phyloP scores from a whole-genome alignment of 208 protist species.

The Trypanosoma platydactyli region DNA sequence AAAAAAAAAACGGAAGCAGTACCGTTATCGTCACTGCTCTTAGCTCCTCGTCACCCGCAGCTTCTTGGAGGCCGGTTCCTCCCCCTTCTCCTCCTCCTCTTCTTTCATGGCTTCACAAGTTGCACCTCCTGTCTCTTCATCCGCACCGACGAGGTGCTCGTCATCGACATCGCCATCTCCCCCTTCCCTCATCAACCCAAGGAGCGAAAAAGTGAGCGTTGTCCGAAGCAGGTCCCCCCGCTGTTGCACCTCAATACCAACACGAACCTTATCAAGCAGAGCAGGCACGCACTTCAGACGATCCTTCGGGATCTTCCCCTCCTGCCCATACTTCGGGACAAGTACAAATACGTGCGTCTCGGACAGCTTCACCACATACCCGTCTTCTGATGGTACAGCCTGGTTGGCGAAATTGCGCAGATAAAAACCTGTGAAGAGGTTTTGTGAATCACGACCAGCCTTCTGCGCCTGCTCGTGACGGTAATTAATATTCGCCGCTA shows the following conservation, averaged over 20 bases:
- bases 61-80: conserved; percentile 11
- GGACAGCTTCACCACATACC: conserved; percentile 78
- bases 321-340: conserved; percentile 89
- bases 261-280: conserved; percentile 77
- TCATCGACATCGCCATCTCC: conserved; percentile 44
- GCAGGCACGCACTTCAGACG: conserved; percentile 59
- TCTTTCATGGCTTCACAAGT: conserved; percentile 21
- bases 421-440: conserved; percentile 92
- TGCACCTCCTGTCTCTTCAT: neutral
- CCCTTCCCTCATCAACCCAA: conserved; percentile 63
- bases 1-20: neutral
- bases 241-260: conserved; percentile 72
- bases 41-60: neutral
- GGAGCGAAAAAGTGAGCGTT: conserved; percentile 62
- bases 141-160: conserved; percentile 16
- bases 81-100: neutral
- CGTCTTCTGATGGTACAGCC: conserved; percentile 77
- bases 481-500: conserved; percentile 91
- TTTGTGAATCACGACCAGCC: conserved; percentile 89
- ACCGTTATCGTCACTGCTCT: no score
- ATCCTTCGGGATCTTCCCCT: conserved; percentile 80
- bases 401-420: conserved; percentile 77
- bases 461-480: conserved; percentile 91
- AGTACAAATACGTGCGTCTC: conserved; percentile 87
- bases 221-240: conserved; percentile 80